Conservation (phyloP, 2,329 filamentous ascomycete genomes). For the Ophiocordyceps camponoti-floridani region DNA sequence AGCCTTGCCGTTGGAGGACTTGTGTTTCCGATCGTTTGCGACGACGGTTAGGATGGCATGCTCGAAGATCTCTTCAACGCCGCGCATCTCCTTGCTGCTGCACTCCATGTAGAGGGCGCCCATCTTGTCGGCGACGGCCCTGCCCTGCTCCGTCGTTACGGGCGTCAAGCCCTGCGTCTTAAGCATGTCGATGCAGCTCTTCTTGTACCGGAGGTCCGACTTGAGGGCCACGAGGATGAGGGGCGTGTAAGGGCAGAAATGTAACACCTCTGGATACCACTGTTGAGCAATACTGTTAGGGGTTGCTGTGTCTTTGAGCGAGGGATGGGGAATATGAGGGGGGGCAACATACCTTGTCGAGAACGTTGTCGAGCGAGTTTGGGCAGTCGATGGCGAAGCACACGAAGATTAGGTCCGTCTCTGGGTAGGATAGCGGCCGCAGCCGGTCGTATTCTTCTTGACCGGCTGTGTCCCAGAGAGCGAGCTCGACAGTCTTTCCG, state of each 20-base stretch:
- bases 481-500: conserved; percentile 90
- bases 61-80: conserved; percentile 94
- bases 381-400: conserved; percentile 99
- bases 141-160: conserved; percentile 79
- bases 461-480: conserved; percentile 94
- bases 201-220: conserved; percentile 87
- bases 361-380: conserved; percentile 92
- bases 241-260: conserved; percentile 96
- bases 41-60: conserved; percentile 81
- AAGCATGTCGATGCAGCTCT: conserved; percentile 94
- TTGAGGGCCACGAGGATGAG: conserved; percentile 93
- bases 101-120: conserved; percentile 92
- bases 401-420: conserved; percentile 94
- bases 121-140: conserved; percentile 83
- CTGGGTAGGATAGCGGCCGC: conserved; percentile 88
- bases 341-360: conserved; percentile 64
- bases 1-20: conserved; percentile 20
- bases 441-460: conserved; percentile 33
- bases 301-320: too few species aligned
- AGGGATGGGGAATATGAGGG: background rate
- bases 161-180: conserved; percentile 95
- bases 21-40: conserved; percentile 53
- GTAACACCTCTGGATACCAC: conserved; percentile 98
- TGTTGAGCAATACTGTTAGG: conserved; percentile 18
- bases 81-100: conserved; percentile 92